Conservation (phyloP, 2,329 filamentous ascomycete genomes). For the Fusarium aywerte region DNA sequence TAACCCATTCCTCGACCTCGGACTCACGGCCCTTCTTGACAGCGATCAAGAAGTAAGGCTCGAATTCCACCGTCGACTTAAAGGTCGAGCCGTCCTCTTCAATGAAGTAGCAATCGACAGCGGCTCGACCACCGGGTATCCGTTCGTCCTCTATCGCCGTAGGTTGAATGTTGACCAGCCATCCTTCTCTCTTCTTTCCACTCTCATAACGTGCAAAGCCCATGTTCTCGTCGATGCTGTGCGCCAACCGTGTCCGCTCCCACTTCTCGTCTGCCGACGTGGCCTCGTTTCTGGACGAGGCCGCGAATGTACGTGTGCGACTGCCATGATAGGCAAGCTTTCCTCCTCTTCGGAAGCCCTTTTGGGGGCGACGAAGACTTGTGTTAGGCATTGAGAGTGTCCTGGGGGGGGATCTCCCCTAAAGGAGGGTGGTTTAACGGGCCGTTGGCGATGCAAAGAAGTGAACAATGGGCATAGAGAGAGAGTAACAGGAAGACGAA, state of each 20-base stretch:
- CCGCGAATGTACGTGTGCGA: conserved; percentile 80
- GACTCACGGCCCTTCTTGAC: conserved; percentile 87
- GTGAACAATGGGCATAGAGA: conserved; percentile 32
- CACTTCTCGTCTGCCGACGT: conserved; percentile 94
- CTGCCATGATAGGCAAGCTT: conserved; percentile 77
- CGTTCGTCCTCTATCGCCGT: conserved; percentile 89
- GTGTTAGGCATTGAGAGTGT: conserved; percentile 67
- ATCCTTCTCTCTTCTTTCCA: conserved; percentile 83
- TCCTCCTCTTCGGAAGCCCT: conserved; percentile 74
- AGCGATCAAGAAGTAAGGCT: conserved; percentile 94
- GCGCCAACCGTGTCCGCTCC: conserved; percentile 83
- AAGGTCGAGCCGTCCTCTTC: conserved; percentile 89
- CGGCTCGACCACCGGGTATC: conserved; percentile 83
- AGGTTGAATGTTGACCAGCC: conserved; percentile 95
- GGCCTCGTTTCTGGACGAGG: conserved; percentile 80
- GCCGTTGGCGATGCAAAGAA: conserved; percentile 25
- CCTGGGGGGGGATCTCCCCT: conserved; percentile 25
- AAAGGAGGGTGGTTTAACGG: conserved; percentile 37
- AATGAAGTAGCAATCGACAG: conserved; percentile 97
- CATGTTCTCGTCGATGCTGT: conserved; percentile 93
- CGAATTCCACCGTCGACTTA: conserved; percentile 95
- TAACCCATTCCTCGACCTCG: conserved; percentile 96
- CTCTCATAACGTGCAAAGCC: conserved; percentile 93
- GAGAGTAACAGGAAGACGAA: not conserved
- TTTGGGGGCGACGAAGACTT: conserved; percentile 68